A percentile compares a stretch with the other conserved stretches of the same genome.
phyloP scores from a whole-genome alignment of 495 filamentous ascomycete genomes.

The Xylaria cubensis region DNA sequence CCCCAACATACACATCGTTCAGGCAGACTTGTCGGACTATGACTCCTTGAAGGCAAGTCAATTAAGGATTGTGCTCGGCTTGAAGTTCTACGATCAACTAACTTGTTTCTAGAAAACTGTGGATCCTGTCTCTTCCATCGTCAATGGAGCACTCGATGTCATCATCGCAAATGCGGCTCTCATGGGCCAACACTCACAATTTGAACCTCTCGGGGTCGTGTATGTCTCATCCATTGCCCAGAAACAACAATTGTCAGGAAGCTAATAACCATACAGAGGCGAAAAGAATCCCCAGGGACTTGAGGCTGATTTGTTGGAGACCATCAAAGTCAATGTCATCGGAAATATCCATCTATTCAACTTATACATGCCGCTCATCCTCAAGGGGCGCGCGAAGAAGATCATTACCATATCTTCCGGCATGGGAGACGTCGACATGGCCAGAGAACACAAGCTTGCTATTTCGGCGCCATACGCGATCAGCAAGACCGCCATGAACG shows the following conservation, averaged over 20 bases:
- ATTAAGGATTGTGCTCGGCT: not conserved
- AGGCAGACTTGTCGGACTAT: slow-evolving; percentile 54
- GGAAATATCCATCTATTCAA: slow-evolving; percentile 60
- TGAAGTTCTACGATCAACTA: slow-evolving; percentile 2
- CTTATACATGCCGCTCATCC: slow-evolving; percentile 60
- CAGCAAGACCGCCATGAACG: slow-evolving; percentile 48
- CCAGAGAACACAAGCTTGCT: slow-evolving; percentile 33
- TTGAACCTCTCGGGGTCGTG: slow-evolving; percentile 29
- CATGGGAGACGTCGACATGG: slow-evolving; percentile 46
- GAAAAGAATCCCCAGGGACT: slow-evolving; percentile 34
- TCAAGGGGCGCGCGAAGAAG: slow-evolving; percentile 59
- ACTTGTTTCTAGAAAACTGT: slow-evolving; percentile 42
- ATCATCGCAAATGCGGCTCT: slow-evolving; percentile 60
- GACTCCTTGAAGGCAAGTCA: slow-evolving; percentile 43
- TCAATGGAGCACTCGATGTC: slow-evolving; percentile 53
- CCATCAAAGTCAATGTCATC: slow-evolving; percentile 52
- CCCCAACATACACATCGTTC: slow-evolving; percentile 53
- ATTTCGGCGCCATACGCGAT: slow-evolving; percentile 35
- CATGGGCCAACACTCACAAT: slow-evolving; percentile 23
- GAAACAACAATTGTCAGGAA: slow-evolving; percentile 13
- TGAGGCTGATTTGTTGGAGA: slow-evolving; percentile 35
- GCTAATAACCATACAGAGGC: slow-evolving; percentile 32
- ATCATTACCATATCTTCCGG: slow-evolving; percentile 61
- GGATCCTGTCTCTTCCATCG: slow-evolving; percentile 41
- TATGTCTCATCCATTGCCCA: slow-evolving; percentile 24